These are phyloP conservation scores for Acacia crassicarpa DNA, from an alignment of 306 rosid species.

Conservation along the genomic window DNA sequence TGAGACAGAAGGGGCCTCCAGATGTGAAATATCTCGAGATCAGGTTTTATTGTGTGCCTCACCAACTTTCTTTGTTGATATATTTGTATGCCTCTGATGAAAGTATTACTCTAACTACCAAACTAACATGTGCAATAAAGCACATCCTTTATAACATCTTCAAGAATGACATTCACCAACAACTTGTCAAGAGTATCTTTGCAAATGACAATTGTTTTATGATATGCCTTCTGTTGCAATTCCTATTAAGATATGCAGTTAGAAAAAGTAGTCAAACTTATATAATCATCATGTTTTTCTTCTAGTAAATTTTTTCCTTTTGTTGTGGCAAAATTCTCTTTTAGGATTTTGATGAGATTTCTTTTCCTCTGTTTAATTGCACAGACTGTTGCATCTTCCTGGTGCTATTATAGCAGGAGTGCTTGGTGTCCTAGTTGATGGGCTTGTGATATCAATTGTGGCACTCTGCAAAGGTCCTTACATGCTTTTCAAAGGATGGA, in stretches of 20 bases:
- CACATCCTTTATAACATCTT: too few relatives aligned
- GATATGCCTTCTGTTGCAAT: too few relatives aligned
- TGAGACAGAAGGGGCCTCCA: conserved; percentile 55
- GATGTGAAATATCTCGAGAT: conserved; percentile 69
- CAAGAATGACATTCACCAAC: too few relatives aligned
- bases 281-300: neutral
- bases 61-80: conserved; percentile 3
- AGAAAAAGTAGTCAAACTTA: conserved; percentile 16
- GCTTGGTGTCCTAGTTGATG: conserved; percentile 73
- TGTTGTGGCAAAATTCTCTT: conserved; percentile 14
- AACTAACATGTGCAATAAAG: too few relatives aligned
- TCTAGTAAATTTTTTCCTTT: conserved; percentile 11
- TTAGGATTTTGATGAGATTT: conserved; percentile 7
- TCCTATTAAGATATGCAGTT: too few relatives aligned
- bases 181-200: too few relatives aligned
- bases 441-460: conserved; percentile 66
- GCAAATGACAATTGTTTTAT: too few relatives aligned
- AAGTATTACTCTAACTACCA: neutral
- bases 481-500: conserved; percentile 97
- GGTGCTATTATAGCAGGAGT: conserved; percentile 65
- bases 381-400: conserved; percentile 85
- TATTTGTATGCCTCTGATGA: conserved; percentile 14
- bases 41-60: conserved; percentile 46
- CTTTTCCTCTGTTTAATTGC: conserved; percentile 28
- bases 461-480: conserved; percentile 74